phyloP scores from a whole-genome alignment of 2,329 filamentous ascomycete genomes.

The Aspergillus sp. region DNA sequence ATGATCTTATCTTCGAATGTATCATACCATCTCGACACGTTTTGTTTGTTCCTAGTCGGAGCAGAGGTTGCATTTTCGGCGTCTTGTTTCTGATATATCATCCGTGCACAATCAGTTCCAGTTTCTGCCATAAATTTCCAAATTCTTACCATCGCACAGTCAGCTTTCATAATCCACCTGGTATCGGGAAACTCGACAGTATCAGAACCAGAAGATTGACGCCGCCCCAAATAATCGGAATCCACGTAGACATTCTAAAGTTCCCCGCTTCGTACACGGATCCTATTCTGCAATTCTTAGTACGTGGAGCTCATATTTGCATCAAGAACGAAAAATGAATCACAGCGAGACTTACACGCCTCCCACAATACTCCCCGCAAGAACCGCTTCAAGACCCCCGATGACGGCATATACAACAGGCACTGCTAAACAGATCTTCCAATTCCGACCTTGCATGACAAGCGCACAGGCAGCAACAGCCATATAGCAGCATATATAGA shows the following conservation, averaged over 20 bases:
- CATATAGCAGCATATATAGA: constrained; percentile 74
- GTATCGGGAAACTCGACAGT: constrained; percentile 88
- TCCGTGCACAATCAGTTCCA: neutral
- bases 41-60: neutral
- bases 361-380: constrained; percentile 80
- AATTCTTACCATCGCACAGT: neutral
- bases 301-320: neutral
- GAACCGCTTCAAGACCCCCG: constrained; percentile 71
- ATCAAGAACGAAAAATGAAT: constrained; percentile 1
- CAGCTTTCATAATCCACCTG: constrained; percentile 69
- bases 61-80: constrained; percentile 5
- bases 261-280: constrained; percentile 79
- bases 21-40: constrained; percentile 9
- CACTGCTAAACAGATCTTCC: constrained; percentile 63
- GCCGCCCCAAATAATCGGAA: constrained; percentile 83
- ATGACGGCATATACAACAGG: constrained; percentile 70
- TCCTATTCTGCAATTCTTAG: constrained; percentile 59
- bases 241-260: constrained; percentile 92
- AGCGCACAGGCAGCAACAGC: constrained; percentile 71
- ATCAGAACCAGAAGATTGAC: constrained; percentile 81
- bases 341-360: constrained; percentile 61
- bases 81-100: neutral
- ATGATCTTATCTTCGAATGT: constrained; percentile 6
- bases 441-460: constrained; percentile 61
- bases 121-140: neutral